Conservation (phyloP, 1,284 basidiomycete species). For the Abortiporus biennis region DNA sequence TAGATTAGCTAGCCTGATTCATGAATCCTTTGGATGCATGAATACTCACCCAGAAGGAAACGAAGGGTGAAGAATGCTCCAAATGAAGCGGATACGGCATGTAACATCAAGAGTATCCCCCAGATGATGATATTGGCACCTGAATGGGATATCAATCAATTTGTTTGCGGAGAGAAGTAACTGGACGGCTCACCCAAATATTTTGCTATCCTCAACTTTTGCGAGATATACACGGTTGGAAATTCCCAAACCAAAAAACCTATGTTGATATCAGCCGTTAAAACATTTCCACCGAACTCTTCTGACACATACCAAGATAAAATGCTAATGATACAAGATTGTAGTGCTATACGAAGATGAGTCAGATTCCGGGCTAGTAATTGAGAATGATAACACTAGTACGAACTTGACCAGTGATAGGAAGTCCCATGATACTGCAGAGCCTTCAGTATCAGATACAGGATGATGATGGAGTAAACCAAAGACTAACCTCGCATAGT, state of each 20-base stretch:
- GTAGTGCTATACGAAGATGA: constrained; percentile 35
- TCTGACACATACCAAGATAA: constrained; percentile 39
- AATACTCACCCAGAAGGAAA: constrained; percentile 46
- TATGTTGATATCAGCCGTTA: too few species aligned
- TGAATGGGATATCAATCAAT: constrained; percentile 15
- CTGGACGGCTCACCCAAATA: constrained; percentile 41
- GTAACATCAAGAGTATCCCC: constrained; percentile 57
- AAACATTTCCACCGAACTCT: not conserved
- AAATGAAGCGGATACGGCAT: constrained; percentile 51
- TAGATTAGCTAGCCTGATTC: not conserved
- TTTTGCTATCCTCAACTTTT: constrained; percentile 53
- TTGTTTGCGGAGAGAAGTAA: not conserved
- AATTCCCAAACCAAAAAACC: constrained; percentile 63
- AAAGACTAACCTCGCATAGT: constrained; percentile 52
- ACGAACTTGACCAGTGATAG: constrained; percentile 51
- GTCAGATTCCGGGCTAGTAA: too few species aligned
- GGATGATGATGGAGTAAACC: not conserved
- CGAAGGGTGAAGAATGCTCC: constrained; percentile 57
- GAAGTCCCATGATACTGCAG: constrained; percentile 57
- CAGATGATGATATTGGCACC: constrained; percentile 57
- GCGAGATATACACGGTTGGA: constrained; percentile 61
- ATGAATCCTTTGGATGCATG: not conserved
- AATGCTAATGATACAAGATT: constrained; percentile 65
- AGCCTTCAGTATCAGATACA: constrained; percentile 4
- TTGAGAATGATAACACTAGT: too few species aligned